A percentile compares a stretch with the other conserved stretches of the same genome.
Evolutionary conservation across 1,139 yeast species (phyloP).

Genomic region (Oligophagozyma castellii): DNA sequence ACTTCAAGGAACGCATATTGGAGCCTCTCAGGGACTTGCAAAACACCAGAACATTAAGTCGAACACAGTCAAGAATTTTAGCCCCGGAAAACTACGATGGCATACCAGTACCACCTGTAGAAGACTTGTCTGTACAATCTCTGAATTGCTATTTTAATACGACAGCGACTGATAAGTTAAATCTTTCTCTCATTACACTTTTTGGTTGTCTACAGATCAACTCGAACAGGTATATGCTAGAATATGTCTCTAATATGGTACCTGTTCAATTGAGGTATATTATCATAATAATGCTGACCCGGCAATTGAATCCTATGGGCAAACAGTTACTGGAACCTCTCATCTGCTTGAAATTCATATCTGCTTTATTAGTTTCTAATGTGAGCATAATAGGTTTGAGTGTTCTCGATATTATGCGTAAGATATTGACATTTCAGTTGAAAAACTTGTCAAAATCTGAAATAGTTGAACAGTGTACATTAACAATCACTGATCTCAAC

Average conservation of each 20-base stretch:
- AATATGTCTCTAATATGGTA: conserved; percentile 59
- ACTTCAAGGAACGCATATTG: conserved; percentile 11
- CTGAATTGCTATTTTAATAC: conserved; percentile 39
- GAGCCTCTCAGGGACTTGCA: conserved; percentile 2
- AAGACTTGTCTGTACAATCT: conserved; percentile 29
- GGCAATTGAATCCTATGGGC: conserved; percentile 15
- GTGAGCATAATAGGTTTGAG: conserved; percentile 83
- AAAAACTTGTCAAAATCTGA: conserved; percentile 21
- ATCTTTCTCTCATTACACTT: conserved; percentile 34
- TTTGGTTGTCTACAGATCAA: conserved; percentile 27
- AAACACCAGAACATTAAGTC: conserved; percentile 17
- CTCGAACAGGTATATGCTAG: conserved; percentile 33
- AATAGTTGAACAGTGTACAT: conserved; percentile 15
- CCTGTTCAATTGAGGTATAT: conserved; percentile 82
- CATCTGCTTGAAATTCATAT: conserved; percentile 39
- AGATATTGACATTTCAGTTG: conserved; percentile 47
- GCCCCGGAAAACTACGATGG: conserved; percentile 12
- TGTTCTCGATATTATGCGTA: conserved; percentile 66
- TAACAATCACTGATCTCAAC: conserved; percentile 20
- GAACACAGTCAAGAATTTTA: conserved; percentile 21
- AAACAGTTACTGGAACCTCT: conserved; percentile 26
- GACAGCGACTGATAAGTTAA: conserved; percentile 35
- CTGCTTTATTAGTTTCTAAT: conserved; percentile 59
- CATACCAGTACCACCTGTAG: conserved; percentile 8
- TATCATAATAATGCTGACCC: conserved; percentile 35